These are phyloP conservation scores for Crithidia expoeki DNA, from an alignment of 208 protist species.

Conservation along the genomic window DNA sequence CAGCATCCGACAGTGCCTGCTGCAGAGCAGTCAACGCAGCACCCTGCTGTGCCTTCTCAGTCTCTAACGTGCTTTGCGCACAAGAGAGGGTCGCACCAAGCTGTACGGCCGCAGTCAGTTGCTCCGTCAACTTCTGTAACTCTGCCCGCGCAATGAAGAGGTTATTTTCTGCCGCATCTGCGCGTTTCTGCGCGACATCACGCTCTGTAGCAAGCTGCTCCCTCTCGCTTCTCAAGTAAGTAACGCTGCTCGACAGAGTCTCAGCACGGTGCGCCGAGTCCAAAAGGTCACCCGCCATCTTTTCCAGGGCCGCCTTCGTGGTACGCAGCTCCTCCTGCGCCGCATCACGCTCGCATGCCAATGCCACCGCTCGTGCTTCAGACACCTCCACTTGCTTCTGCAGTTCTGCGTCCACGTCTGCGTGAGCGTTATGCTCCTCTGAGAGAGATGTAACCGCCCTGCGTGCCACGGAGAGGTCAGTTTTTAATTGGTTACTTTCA, in stretches of 20 bases:
- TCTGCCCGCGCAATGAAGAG: background rate
- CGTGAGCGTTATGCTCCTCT: too few relatives aligned
- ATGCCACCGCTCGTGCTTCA: background rate
- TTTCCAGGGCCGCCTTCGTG: constrained; percentile 1
- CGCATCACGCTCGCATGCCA: background rate
- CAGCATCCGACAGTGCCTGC: constrained; percentile 11
- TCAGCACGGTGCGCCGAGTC: background rate
- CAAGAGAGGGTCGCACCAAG: background rate
- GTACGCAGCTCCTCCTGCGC: constrained; percentile 17
- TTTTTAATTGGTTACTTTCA: background rate
- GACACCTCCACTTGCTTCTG: too few relatives aligned
- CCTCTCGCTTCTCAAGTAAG: constrained; percentile 3
- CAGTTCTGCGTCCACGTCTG: too few relatives aligned
- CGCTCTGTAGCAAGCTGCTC: background rate
- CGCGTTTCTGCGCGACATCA: background rate
- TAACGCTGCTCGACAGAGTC: background rate
- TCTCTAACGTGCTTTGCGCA: background rate
- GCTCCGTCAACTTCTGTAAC: constrained; percentile 7
- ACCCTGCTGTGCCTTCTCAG: background rate
- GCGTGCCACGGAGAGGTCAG: background rate
- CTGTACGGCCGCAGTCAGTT: background rate
- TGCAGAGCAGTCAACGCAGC: constrained; percentile 16
- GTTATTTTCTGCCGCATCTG: constrained; percentile 1
- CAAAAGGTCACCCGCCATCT: background rate
- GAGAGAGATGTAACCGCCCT: too few relatives aligned